phyloP scores from a whole-genome alignment of 1,139 yeast species.

The Meyerozyma sp. region DNA sequence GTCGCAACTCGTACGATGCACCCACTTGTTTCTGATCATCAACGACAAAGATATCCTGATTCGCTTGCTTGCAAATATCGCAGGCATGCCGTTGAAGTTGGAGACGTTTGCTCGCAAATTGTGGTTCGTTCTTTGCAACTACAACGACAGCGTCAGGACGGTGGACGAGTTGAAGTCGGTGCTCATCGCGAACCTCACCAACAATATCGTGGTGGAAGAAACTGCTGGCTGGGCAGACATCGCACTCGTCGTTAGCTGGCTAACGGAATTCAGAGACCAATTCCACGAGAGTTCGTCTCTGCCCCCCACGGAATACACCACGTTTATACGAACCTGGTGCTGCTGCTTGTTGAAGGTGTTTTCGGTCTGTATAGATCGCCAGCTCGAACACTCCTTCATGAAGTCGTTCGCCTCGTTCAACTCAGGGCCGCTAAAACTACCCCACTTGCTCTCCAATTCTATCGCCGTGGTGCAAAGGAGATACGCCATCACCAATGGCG shows the following conservation, averaged over 20 bases:
- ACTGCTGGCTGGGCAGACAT: slow-evolving; percentile 24
- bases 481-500: slow-evolving; percentile 9
- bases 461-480: not conserved
- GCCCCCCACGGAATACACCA: slow-evolving; percentile 1
- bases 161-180: slow-evolving; percentile 25
- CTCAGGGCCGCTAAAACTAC: not conserved
- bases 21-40: slow-evolving; percentile 31
- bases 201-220: slow-evolving; percentile 23
- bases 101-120: slow-evolving; percentile 30
- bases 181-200: slow-evolving; percentile 24
- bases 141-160: slow-evolving; percentile 5
- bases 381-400: slow-evolving; percentile 5
- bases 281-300: not conserved
- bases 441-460: not conserved
- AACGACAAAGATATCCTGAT: slow-evolving; percentile 33
- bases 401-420: slow-evolving; percentile 3
- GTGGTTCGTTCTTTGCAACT: slow-evolving; percentile 25
- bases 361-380: slow-evolving; percentile 6
- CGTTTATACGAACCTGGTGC: slow-evolving; percentile 3
- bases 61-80: slow-evolving; percentile 22
- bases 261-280: slow-evolving; percentile 16
- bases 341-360: slow-evolving; percentile 6
- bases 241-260: slow-evolving; percentile 25
- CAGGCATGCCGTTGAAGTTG: slow-evolving; percentile 21
- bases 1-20: not conserved